phyloP scores from a whole-genome alignment of 2,329 filamentous ascomycete species.

The Sporothrix mexicana region DNA sequence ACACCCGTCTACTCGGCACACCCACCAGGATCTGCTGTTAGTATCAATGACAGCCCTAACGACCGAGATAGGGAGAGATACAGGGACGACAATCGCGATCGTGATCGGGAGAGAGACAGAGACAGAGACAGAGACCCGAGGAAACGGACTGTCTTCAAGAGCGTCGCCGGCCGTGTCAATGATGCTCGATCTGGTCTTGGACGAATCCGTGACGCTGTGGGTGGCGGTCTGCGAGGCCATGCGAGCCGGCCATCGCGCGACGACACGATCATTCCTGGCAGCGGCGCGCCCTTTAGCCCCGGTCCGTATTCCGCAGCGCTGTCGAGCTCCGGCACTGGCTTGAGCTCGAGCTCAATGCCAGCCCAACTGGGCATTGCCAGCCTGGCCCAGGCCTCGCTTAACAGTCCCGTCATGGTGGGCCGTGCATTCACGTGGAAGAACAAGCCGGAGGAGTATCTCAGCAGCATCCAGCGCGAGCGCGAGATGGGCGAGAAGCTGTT shows the following conservation, averaged over 20 bases:
- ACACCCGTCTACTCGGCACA: slow-evolving; percentile 51
- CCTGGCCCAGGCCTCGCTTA: slow-evolving; percentile 48
- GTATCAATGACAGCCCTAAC: slow-evolving; percentile 53
- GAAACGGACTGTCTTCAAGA: slow-evolving; percentile 74
- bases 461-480: slow-evolving; percentile 47
- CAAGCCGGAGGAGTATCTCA: slow-evolving; percentile 65
- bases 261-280: slow-evolving; percentile 47
- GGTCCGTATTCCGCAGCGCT: slow-evolving; percentile 41
- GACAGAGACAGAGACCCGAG: slow-evolving; percentile 52
- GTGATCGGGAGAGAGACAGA: slow-evolving; percentile 18
- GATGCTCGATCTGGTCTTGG: slow-evolving; percentile 83
- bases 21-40: slow-evolving; percentile 54
- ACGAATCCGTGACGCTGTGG: slow-evolving; percentile 84
- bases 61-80: slow-evolving; percentile 44
- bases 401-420: slow-evolving; percentile 51
- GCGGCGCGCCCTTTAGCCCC: slow-evolving; percentile 41
- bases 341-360: slow-evolving; percentile 35
- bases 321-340: slow-evolving; percentile 35
- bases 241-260: slow-evolving; percentile 62
- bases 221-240: slow-evolving; percentile 62
- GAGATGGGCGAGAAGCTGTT: slow-evolving; percentile 24
- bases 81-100: not conserved
- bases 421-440: slow-evolving; percentile 68
- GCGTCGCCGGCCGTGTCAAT: slow-evolving; percentile 76
- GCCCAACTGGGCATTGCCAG: slow-evolving; percentile 45